Evolutionary conservation across 192 early-diverging fungal species (phyloP).

Genomic region (Radiomyces spectabilis): DNA sequence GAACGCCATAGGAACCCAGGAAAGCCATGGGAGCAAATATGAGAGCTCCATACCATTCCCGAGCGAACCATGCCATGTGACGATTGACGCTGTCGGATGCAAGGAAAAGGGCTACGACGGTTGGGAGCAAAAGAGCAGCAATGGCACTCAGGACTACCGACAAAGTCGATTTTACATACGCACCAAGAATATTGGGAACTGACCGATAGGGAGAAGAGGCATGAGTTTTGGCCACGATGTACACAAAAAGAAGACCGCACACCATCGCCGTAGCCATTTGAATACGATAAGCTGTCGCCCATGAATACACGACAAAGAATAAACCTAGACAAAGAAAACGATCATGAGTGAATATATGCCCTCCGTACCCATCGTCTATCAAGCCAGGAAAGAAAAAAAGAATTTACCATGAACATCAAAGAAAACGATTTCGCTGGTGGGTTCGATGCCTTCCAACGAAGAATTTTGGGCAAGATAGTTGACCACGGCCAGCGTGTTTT

Average conservation of each 20-base stretch:
- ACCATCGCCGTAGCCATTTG: slow-evolving; percentile 35
- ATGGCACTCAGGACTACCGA: slow-evolving; percentile 23
- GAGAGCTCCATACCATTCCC: slow-evolving; percentile 45
- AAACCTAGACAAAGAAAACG: slow-evolving; percentile 13
- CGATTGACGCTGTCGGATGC: slow-evolving; percentile 11
- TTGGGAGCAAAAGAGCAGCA: slow-evolving; percentile 22
- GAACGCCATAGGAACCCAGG: slow-evolving; percentile 31
- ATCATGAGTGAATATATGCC: background rate
- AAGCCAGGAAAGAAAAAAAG: too few species aligned
- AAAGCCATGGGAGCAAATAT: slow-evolving; percentile 42
- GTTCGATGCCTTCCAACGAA: slow-evolving; percentile 35
- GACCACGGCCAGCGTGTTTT: slow-evolving; percentile 52
- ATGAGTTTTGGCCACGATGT: slow-evolving; percentile 10
- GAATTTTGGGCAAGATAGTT: slow-evolving; percentile 42
- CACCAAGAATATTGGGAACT: background rate
- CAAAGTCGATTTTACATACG: slow-evolving; percentile 17
- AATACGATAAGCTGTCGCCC: slow-evolving; percentile 37
- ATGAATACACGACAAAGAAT: slow-evolving; percentile 52
- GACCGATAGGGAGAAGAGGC: slow-evolving; percentile 24
- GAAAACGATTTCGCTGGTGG: slow-evolving; percentile 43
- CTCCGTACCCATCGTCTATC: too few species aligned
- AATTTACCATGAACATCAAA: slow-evolving; percentile 54
- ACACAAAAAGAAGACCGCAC: slow-evolving; percentile 16
- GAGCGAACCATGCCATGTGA: slow-evolving; percentile 53
- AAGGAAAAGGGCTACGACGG: slow-evolving; percentile 16